A percentile compares a stretch with the other conserved stretches of the same genome.
Evolutionary conservation across 805 yeast species (phyloP).

Genomic region (Komagataella ulmi): DNA sequence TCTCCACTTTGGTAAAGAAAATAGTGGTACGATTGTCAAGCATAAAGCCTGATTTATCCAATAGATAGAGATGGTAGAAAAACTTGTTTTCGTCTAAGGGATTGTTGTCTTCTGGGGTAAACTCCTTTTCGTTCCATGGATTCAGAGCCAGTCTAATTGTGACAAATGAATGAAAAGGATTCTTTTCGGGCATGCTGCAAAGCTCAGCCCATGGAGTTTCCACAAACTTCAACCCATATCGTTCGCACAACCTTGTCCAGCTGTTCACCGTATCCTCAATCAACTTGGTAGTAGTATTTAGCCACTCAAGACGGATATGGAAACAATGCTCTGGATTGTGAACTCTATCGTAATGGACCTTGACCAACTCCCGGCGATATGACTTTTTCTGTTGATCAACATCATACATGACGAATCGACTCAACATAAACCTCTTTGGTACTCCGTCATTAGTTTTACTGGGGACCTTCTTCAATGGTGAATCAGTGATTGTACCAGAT

Average conservation of each 20-base stretch:
- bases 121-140: constrained; percentile 58
- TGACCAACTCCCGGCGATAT: constrained; percentile 62
- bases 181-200: constrained; percentile 57
- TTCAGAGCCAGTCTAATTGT: constrained; percentile 51
- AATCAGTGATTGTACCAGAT: not conserved
- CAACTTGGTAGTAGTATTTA: constrained; percentile 74
- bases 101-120: constrained; percentile 19
- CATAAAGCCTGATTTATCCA: constrained; percentile 60
- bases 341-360: constrained; percentile 81
- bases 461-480: not conserved
- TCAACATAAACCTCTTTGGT: constrained; percentile 35
- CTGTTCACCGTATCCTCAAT: constrained; percentile 66
- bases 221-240: constrained; percentile 69
- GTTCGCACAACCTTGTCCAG: constrained; percentile 75
- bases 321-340: constrained; percentile 93
- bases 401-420: constrained; percentile 55
- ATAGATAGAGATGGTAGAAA: constrained; percentile 65
- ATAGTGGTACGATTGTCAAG: constrained; percentile 70
- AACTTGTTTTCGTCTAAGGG: constrained; percentile 39
- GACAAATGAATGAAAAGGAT: constrained; percentile 84
- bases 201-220: constrained; percentile 90
- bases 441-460: not conserved
- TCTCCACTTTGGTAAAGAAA: constrained; percentile 33
- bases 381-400: constrained; percentile 66
- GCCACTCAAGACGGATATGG: constrained; percentile 87